Percentiles rank a stretch among this genome's conserved stretches.
These are phyloP conservation scores for Craspedostauros australis DNA, from an alignment of 108 stramenopile species.

Conservation along the genomic window DNA sequence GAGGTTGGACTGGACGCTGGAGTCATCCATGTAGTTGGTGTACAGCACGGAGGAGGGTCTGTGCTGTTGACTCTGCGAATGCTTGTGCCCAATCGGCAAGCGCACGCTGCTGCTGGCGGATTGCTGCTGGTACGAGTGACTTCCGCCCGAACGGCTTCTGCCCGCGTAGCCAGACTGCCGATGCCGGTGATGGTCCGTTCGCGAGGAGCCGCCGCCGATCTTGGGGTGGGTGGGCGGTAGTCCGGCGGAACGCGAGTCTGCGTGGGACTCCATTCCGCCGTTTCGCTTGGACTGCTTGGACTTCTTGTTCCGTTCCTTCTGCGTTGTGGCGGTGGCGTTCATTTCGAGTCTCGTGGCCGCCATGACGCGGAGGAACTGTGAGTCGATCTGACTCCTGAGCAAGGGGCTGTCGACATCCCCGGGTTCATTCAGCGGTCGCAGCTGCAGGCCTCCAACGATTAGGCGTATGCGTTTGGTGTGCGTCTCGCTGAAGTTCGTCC, in stretches of 20 bases:
- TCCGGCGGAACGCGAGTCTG: neutral
- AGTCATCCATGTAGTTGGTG: constrained; percentile 24
- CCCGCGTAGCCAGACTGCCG: no score
- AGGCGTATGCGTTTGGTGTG: constrained; percentile 33
- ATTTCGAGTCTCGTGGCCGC: constrained; percentile 55
- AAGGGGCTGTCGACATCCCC: constrained; percentile 65
- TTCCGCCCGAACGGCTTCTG: no score
- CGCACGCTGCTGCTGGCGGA: no score
- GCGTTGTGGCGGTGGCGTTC: constrained; percentile 17
- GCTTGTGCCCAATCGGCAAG: no score
- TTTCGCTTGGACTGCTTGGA: neutral
- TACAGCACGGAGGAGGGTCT: no score
- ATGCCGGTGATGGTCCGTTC: no score
- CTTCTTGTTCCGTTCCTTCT: constrained; percentile 7
- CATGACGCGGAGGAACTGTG: constrained; percentile 70
- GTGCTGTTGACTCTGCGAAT: no score
- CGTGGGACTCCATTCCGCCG: neutral
- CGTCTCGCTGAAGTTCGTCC: constrained; percentile 42
- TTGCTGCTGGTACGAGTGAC: no score
- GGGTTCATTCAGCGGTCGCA: constrained; percentile 45
- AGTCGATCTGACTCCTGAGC: constrained; percentile 66
- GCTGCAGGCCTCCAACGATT: constrained; percentile 42
- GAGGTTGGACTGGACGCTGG: constrained; percentile 34
- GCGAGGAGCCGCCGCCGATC: no score
- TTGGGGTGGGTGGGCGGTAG: neutral